Evolutionary conservation across 139 green algal genomes (phyloP), one percentile per base, ranked within the genome.

Genomic region (Nannochloris sp.): DNA sequence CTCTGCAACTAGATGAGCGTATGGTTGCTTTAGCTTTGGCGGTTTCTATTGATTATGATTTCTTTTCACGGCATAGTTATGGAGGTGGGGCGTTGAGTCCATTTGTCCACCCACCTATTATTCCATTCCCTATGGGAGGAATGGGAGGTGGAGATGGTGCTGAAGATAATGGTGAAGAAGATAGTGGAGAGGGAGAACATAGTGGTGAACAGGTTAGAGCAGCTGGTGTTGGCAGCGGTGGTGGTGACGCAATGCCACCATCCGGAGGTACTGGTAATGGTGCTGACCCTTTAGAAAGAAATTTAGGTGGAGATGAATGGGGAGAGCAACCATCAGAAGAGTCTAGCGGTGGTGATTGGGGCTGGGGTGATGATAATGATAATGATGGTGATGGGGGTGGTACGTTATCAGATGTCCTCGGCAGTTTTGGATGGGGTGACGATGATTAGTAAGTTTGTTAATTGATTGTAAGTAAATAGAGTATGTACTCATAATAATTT

Each of bases 21-120:
- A 87, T 90, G 80, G 64, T 87, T 4, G 85, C 81, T 15, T 77
- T 95, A 36, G 88, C 88, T 2, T 80, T 77, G 2, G 88, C 88
- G 3, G 83, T 95, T 38, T 78, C 61, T 30, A 81, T 88, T 15
- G 80, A 85, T 66, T 85, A 76, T 59, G 76, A 82, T 62, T 83
- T 64, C 62, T 87, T 87, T 61, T 81, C 68, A 2, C 76, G 81
- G 38, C 85, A 89, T 70, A 83, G 68, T 1, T 75, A 77, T 55
- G 65, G 66, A 36, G 54, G 57, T 7, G 83, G 81, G 19, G 15
- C 56, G 5, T 30, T 77, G 14, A n/a, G 24, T n/a, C 71, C 67
- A 24, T 72, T 77, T 37, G 64, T 78, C 23, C 24, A 44, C 1
- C 47, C 59, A 4, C 61, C 68, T 12, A 56, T 67, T 10, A 68